Evolutionary conservation across 306 rosid genomes (phyloP).

Genomic region (Fragaria vesca): DNA sequence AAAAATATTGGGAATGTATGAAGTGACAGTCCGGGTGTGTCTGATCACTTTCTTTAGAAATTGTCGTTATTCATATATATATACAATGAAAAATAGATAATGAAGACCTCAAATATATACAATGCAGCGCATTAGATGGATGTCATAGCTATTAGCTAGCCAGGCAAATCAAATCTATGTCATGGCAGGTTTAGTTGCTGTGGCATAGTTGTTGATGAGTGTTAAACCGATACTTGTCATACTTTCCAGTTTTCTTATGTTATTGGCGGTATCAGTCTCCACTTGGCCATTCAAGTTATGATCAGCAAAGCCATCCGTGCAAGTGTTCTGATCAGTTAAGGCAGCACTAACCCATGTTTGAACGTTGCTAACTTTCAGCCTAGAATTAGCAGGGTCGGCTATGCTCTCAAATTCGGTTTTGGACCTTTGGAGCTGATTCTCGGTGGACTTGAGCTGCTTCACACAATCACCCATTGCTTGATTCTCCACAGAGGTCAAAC

Average conservation of each 20-base stretch:
- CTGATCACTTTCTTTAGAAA: too few species aligned
- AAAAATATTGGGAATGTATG: background rate
- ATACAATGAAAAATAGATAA: too few species aligned
- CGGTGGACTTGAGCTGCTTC: constrained; percentile 14
- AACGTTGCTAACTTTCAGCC: background rate
- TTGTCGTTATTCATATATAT: too few species aligned
- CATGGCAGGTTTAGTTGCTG: background rate
- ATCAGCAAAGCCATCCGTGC: constrained; percentile 23
- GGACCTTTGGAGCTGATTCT: constrained; percentile 7
- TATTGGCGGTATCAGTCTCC: constrained; percentile 1
- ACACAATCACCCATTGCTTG: constrained; percentile 16
- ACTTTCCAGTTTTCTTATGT: constrained; percentile 16
- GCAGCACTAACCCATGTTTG: constrained; percentile 6
- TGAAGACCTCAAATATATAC: background rate
- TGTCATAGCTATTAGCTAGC: background rate
- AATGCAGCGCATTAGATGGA: too few species aligned
- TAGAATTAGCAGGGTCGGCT: background rate
- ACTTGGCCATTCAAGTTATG: background rate
- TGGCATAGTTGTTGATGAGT: constrained; percentile 20
- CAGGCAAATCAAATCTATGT: background rate
- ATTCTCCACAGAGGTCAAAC: background rate
- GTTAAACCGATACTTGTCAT: constrained; percentile 28
- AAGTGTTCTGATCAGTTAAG: constrained; percentile 26
- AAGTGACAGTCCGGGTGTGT: background rate
- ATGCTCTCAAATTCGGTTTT: background rate